A percentile compares a stretch with the other conserved stretches of the same genome.
Conservation (phyloP, 345 rosid species). For the Euclidium syriacum region DNA sequence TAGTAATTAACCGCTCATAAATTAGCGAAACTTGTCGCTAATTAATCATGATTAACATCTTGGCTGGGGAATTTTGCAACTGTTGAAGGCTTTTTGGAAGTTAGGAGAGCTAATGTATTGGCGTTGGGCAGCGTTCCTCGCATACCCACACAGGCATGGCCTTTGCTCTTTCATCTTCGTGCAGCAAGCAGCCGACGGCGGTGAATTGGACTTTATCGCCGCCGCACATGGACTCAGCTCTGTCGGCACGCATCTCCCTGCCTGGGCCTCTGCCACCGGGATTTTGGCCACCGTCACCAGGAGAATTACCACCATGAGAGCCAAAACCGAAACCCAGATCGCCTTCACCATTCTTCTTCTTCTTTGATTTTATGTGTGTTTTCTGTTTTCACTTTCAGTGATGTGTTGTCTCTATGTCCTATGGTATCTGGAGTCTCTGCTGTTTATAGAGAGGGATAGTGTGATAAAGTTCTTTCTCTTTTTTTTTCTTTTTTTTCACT, state of each 20-base stretch:
- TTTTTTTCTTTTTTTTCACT: too few species aligned
- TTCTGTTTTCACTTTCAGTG: conserved; percentile 1
- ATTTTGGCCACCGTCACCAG: conserved; percentile 5
- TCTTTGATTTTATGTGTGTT: not conserved
- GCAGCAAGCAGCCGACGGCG: conserved; percentile 52
- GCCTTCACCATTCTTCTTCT: conserved; percentile 17
- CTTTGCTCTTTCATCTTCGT: conserved; percentile 51
- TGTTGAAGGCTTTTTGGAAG: conserved; percentile 29
- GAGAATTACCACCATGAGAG: not conserved
- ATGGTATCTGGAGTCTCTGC: not conserved
- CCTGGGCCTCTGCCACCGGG: conserved; percentile 36
- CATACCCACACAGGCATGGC: conserved; percentile 67
- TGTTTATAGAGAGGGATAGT: conserved; percentile 4
- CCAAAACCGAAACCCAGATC: not conserved
- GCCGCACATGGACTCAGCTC: conserved; percentile 46
- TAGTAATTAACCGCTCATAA: conserved; percentile 10
- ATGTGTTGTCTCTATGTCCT: not conserved
- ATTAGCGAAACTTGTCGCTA: conserved; percentile 1
- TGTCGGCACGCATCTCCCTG: conserved; percentile 41
- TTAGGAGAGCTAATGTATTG: conserved; percentile 45
- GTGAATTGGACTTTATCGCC: conserved; percentile 33
- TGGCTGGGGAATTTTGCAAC: conserved; percentile 44
- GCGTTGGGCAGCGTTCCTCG: conserved; percentile 39
- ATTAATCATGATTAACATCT: conserved; percentile 12
- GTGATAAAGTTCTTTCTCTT: too few species aligned